Conservation (phyloP, 495 filamentous ascomycete genomes). For the Penicillium alfredii region DNA sequence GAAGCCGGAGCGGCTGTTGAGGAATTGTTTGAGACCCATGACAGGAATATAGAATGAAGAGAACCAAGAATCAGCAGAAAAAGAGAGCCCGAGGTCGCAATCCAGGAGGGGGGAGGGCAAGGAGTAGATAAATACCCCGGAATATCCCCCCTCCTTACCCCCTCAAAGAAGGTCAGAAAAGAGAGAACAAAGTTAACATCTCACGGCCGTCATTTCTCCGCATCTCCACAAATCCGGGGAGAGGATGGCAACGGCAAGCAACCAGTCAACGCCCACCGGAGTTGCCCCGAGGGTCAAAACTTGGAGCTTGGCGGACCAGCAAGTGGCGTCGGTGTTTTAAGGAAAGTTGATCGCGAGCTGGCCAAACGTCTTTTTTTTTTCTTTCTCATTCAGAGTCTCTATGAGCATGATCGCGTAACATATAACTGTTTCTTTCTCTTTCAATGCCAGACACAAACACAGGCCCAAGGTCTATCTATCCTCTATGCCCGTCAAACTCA, state of each 20-base stretch:
- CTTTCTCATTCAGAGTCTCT: conserved; percentile 11
- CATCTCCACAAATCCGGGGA: conserved; percentile 8
- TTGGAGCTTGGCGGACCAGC: neutral
- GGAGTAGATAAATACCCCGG: neutral
- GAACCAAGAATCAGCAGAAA: neutral
- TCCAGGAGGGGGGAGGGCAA: neutral
- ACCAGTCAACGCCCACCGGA: conserved; percentile 1
- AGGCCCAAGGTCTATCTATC: conserved; percentile 18
- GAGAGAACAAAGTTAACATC: conserved; percentile 2
- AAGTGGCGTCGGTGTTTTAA: conserved; percentile 8
- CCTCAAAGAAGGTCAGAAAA: too few relatives aligned
- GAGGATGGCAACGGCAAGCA: conserved; percentile 1
- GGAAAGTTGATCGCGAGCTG: too few relatives aligned
- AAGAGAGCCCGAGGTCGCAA: neutral
- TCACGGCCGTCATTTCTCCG: too few relatives aligned
- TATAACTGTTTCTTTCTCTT: conserved; percentile 13
- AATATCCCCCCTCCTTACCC: conserved; percentile 7
- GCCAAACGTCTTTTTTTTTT: too few relatives aligned
- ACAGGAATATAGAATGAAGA: neutral
- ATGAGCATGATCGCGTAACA: conserved; percentile 13
- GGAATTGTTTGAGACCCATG: conserved; percentile 26
- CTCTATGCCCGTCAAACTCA: conserved; percentile 24
- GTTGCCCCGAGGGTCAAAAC: conserved; percentile 1
- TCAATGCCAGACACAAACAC: neutral
- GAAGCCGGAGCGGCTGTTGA: conserved; percentile 30